Conservation (phyloP, 345 rosid genomes). For the Salix arbutifolia region DNA sequence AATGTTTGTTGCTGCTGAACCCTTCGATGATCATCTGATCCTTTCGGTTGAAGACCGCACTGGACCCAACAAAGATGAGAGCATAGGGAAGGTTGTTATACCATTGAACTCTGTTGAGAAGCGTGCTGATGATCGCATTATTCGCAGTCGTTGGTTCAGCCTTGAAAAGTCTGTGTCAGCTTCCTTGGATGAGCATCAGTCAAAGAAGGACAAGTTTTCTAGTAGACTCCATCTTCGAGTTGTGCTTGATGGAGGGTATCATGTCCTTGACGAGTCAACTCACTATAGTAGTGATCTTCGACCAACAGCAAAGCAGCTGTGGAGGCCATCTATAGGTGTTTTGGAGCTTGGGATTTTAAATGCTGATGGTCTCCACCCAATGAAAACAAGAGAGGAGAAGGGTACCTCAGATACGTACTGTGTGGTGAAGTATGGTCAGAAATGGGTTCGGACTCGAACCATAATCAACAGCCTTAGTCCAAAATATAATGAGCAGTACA, state of each 20-base stretch:
- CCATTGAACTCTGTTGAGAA: constrained; percentile 15
- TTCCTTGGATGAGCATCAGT: constrained; percentile 24
- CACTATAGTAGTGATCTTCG: constrained; percentile 29
- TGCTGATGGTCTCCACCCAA: constrained; percentile 29
- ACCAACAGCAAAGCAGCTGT: constrained; percentile 28
- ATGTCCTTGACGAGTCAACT: constrained; percentile 30
- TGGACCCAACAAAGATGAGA: constrained; percentile 27
- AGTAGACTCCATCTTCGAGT: constrained; percentile 23
- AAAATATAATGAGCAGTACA: constrained; percentile 29
- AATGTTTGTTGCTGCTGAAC: constrained; percentile 33
- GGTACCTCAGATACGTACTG: constrained; percentile 32
- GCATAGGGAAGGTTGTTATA: constrained; percentile 28
- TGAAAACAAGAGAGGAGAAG: constrained; percentile 27
- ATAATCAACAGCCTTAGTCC: constrained; percentile 30
- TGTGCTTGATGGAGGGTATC: constrained; percentile 30
- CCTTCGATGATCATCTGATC: constrained; percentile 29
- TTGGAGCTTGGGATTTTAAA: constrained; percentile 29
- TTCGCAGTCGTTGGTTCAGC: constrained; percentile 24
- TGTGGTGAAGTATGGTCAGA: constrained; percentile 28
- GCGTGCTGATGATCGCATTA: constrained; percentile 28
- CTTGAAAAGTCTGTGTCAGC: constrained; percentile 23
- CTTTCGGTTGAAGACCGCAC: constrained; percentile 28
- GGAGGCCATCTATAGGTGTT: constrained; percentile 31
- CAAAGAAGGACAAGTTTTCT: constrained; percentile 27
- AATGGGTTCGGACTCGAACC: constrained; percentile 31